Base-by-base conservation (phyloP, 78 protist genomes). In the Dictyostelium capitatum region DNA sequence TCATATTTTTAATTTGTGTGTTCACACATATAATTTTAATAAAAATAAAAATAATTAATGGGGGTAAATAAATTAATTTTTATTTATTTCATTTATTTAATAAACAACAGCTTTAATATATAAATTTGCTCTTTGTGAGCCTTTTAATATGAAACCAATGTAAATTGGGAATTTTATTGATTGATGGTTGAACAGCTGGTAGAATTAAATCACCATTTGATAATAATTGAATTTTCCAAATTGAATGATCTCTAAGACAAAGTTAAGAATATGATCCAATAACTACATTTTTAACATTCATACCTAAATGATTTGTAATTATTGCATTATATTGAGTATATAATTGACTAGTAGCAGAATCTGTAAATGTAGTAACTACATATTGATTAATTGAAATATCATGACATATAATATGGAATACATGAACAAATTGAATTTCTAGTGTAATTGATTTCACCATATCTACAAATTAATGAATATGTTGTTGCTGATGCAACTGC, bases 131-230 rank as follows among this genome's bases (percentile, higher is more conserved):
- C 17, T 9, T 1, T 75, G 59, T 8, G 72, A 5, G 14, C 83
- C 83, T 56, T 78, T 37, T 3, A 78, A 1, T 7, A 78, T 78
- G 70, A 78, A 78, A 56, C 70, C 69, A 78, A 78, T 11, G 72
- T 78, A n/a, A 15, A 70, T 53, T 4, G 8, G 10, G 11, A 11
- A 2, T 28, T 17, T 17, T 17, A 7, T 14, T 41, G 1, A 25
- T 41, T 30, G 37, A 25, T 17, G 20, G 47, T 70, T 70, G 78
- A 28, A 15, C n/a, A 4, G 48, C 5, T 70, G 78, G 78, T 9
- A 41, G 51, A 17, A 70, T 70, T 5, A 70, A 70, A 73, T 73
- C 57, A 46, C 51, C 79, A 73, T 47, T 47, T 6, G 57, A 46
- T 47, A 47, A 46, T 47, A 1, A 28, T 47, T 73, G 43, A 14